Conservation (phyloP, 176 grass and related monocot genomes). For the Bolboschoenus planiculmis region DNA sequence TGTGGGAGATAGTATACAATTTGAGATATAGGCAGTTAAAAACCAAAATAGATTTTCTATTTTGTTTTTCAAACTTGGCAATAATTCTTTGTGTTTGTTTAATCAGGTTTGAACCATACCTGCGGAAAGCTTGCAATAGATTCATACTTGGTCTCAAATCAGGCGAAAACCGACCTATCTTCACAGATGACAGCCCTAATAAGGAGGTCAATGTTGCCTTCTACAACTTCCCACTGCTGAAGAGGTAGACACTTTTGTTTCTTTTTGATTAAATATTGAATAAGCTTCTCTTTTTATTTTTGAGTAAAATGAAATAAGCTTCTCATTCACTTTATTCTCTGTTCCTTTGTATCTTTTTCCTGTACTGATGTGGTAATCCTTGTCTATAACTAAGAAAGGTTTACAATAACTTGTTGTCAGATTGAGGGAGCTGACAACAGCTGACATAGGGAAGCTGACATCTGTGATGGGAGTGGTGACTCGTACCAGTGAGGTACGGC, state of each 20-base stretch:
- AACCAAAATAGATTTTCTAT: too few relatives aligned
- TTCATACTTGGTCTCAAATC: constrained; percentile 69
- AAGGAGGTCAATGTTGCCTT: constrained; percentile 88
- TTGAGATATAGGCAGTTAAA: background rate
- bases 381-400: background rate
- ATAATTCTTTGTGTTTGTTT: background rate
- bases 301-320: background rate
- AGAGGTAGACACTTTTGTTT: constrained; percentile 35
- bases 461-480: constrained; percentile 95
- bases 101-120: constrained; percentile 68
- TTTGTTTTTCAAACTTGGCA: background rate
- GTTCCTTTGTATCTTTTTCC: background rate
- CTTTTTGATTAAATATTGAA: background rate
- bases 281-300: background rate
- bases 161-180: constrained; percentile 58
- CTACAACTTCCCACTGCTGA: constrained; percentile 83
- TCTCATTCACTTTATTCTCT: background rate
- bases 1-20: background rate
- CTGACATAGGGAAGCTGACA: constrained; percentile 88
- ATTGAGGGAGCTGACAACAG: constrained; percentile 74
- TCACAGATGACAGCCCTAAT: constrained; percentile 80
- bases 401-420: constrained; percentile 33
- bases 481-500: constrained; percentile 89
- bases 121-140: constrained; percentile 90
- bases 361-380: background rate